phyloP scores from a whole-genome alignment of 306 rosid species.

The Pyrus betulifolia region DNA sequence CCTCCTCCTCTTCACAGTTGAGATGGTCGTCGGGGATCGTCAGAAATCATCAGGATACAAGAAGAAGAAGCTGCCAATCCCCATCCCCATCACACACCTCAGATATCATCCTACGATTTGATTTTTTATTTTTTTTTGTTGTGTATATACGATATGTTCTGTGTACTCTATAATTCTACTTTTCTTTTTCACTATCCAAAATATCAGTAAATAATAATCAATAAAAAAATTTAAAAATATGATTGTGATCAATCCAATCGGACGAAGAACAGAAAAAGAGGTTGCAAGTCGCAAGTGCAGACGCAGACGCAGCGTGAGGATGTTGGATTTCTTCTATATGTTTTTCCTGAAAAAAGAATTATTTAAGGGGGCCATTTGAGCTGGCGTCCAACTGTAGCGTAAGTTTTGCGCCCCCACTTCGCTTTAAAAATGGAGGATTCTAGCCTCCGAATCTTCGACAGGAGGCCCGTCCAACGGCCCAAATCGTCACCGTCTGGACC shows the following conservation, averaged over 20 bases:
- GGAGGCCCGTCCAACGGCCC: not conserved
- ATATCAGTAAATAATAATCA: no score
- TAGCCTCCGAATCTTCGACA: not conserved
- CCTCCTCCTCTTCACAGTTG: not conserved
- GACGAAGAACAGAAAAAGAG: not conserved
- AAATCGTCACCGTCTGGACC: not conserved
- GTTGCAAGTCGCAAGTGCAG: not conserved
- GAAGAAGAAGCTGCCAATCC: not conserved
- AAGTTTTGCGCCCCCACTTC: not conserved
- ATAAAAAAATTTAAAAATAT: no score
- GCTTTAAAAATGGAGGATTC: not conserved
- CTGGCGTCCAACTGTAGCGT: not conserved
- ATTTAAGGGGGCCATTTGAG: not conserved
- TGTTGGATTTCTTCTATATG: not conserved
- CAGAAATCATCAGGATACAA: not conserved
- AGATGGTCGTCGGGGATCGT: not conserved
- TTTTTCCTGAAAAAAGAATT: not conserved
- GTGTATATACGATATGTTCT: not conserved
- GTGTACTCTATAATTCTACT: not conserved
- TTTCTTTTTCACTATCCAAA: not conserved
- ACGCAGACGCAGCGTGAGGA: not conserved
- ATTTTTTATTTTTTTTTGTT: not conserved
- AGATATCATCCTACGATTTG: not conserved
- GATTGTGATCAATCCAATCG: not conserved
- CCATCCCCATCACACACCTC: not conserved